These are phyloP conservation scores for Tilletia setariae DNA, from an alignment of 1,284 basidiomycete species.

Conservation along the genomic window DNA sequence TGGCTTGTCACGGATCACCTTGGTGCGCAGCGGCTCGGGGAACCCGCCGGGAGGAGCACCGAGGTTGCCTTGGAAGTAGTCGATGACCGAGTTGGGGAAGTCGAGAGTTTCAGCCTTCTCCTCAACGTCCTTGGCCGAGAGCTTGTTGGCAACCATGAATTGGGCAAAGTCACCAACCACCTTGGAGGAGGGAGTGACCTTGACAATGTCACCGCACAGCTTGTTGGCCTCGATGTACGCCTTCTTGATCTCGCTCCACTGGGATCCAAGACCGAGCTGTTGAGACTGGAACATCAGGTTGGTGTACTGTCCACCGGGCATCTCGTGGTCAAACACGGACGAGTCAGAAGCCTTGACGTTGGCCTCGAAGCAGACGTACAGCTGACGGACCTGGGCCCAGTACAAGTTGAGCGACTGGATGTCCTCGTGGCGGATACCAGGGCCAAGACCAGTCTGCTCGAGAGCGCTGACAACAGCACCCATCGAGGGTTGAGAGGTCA, in stretches of 20 bases:
- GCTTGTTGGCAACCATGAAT: constrained; percentile 94
- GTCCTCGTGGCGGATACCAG: constrained; percentile 94
- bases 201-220: constrained; percentile 95
- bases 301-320: constrained; percentile 80
- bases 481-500: constrained; percentile 98
- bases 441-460: constrained; percentile 90
- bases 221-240: constrained; percentile 73
- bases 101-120: constrained; percentile 84
- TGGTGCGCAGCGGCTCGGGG: constrained; percentile 89
- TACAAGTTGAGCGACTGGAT: constrained; percentile 97
- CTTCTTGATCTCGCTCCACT: constrained; percentile 98
- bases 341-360: constrained; percentile 83
- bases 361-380: constrained; percentile 97
- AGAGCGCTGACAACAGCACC: constrained; percentile 89
- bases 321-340: constrained; percentile 98
- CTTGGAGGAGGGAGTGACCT: constrained; percentile 99
- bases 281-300: constrained; percentile 85
- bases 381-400: constrained; percentile 94
- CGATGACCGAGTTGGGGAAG: constrained; percentile 73
- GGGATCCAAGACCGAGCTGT: constrained; percentile 92
- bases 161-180: constrained; percentile 95
- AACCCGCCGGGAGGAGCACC: constrained; percentile 77
- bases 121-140: constrained; percentile 80
- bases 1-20: constrained; percentile 88
- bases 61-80: constrained; percentile 72